Base-by-base conservation (phyloP, 768 basidiomycete genomes). In the Peribolospora kevripleyi region DNA sequence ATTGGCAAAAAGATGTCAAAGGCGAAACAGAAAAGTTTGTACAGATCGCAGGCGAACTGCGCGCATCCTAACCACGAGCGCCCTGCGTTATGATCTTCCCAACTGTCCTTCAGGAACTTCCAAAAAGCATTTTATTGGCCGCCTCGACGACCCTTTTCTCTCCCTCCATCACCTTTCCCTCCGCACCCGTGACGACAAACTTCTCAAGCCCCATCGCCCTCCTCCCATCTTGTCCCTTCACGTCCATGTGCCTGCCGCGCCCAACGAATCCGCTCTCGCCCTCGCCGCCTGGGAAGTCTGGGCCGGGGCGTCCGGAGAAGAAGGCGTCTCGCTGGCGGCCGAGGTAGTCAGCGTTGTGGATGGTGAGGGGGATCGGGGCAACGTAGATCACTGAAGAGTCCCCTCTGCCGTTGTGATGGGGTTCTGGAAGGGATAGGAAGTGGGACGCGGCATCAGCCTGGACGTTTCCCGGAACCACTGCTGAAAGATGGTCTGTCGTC, bases 351-450 rank as follows among this genome's bases (percentile, higher is more conserved):
- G 52, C 51, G 46, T 53, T 55, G 40, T 37, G 6, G 6, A 6
- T 0, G 10, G 54, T 57, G 43, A 60, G 52, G 0, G 61, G 61
- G 1, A 51, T 57, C n/a, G 63, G 60, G 6, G 63, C 61, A 46
- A 63, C 62, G 55, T 63, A 63, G 50, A 63, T 51, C 49, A 63
- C 63, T 13, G 57, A 60, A 6, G 59, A 61, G 56, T 63, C 63
- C 42, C 42, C 49, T 7, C 43, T 48, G 37, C 63, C 63, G 50
- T 51, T 40, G 53, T 63, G 63, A 7, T 56, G 50, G n/a, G 59
- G 53, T 11, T 63, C 63, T 39, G 62, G 61, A 14, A 61, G 53
- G 53, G 62, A 61, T 46, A 62, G 52, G 39, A 59, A 58, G 46
- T 61, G 58, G 48, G 53, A 55, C 25, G 25, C 25, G 25, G 25